Evolutionary conservation across 2,329 filamentous ascomycete genomes (phyloP), one percentile per base, ranked within the genome.

Genomic region (Beauveria bassiana): DNA sequence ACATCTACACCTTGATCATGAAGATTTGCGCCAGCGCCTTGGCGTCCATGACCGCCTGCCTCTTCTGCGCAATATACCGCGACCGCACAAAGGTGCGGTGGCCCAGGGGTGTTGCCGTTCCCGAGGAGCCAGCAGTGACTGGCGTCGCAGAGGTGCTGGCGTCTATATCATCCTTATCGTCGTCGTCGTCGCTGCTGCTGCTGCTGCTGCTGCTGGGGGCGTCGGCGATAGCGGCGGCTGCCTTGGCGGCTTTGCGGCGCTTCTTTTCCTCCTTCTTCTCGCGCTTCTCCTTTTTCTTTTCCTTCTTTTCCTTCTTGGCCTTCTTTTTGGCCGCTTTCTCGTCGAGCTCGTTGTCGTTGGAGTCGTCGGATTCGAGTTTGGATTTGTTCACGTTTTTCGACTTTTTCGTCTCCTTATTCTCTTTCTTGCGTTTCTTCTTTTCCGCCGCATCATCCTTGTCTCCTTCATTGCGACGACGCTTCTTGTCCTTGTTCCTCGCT

Each of bases 31-130:
- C 93, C 70, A 98, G 75, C 16, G 92, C 90, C 70, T 88, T 86
- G 54, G 87, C 82, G 73, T 97, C 90, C 77, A 91, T 83, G 62
- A 92, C 83, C 2, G 93, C 92, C 77, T 88, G 85, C 68, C 86
- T 87, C 79, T 98, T 98, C 68, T 95, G 90, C 61, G 88, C 88
- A 69, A 98, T 96, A 73, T 93, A 91, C 63, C 91, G 83, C 66
- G 90, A 86, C 65, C 93, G 81, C 52, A 93, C 85, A 60, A 89
- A 83, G 71, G 93, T 90, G 65, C 91, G 83, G 54, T 82, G 85
- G 9, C 74, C 75, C 63, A 72, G 77, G 62, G 79, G 79, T 34
- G 77, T 81, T 31, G 78, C 78, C 51, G 74, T 77, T 59, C 75
- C 77, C 53, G 78, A 77, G 5, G 45, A 46, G n/a, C 16, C 75